A percentile compares a stretch with the other conserved stretches of the same genome.
phyloP scores from a whole-genome alignment of 2,329 filamentous ascomycete genomes.

The Calcarisporium arbuscula region DNA sequence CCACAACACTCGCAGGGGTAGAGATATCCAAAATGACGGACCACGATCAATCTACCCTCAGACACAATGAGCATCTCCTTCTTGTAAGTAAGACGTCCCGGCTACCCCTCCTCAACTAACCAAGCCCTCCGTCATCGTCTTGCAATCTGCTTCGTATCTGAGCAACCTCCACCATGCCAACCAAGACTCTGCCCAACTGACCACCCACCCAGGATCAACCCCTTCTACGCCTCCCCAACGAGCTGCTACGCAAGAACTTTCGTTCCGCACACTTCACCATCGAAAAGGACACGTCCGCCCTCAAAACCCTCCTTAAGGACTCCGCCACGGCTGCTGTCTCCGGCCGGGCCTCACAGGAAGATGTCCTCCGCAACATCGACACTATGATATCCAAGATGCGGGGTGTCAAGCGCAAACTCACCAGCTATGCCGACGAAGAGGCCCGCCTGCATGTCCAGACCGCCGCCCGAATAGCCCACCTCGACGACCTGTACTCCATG shows the following conservation, averaged over 20 bases:
- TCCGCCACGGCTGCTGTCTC: conserved; percentile 62
- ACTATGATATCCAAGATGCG: conserved; percentile 80
- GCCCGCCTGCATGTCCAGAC: conserved; percentile 67
- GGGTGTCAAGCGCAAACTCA: conserved; percentile 81
- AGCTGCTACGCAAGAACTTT: conserved; percentile 91
- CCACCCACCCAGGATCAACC: conserved; percentile 68
- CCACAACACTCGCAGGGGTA: conserved; percentile 7
- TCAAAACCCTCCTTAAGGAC: conserved; percentile 56
- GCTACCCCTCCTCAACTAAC: conserved; percentile 3
- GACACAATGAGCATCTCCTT: conserved; percentile 68
- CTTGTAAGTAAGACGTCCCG: conserved; percentile 50
- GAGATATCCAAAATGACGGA: conserved; percentile 45
- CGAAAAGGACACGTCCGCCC: conserved; percentile 60
- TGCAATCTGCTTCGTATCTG: no score
- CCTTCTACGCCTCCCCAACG: conserved; percentile 84
- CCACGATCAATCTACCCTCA: conserved; percentile 59
- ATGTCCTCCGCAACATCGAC: conserved; percentile 77
- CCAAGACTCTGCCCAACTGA: neutral
- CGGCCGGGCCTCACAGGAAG: conserved; percentile 54
- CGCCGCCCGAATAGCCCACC: conserved; percentile 69
- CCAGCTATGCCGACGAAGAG: conserved; percentile 72
- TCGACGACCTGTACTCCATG: conserved; percentile 75
- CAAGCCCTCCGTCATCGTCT: conserved; percentile 6
- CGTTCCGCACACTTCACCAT: conserved; percentile 73
- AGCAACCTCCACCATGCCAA: no score